Percentiles rank a stretch among this genome's conserved stretches.
Conservation (phyloP, 495 filamentous ascomycete genomes). For the Lophium mytilinum region DNA sequence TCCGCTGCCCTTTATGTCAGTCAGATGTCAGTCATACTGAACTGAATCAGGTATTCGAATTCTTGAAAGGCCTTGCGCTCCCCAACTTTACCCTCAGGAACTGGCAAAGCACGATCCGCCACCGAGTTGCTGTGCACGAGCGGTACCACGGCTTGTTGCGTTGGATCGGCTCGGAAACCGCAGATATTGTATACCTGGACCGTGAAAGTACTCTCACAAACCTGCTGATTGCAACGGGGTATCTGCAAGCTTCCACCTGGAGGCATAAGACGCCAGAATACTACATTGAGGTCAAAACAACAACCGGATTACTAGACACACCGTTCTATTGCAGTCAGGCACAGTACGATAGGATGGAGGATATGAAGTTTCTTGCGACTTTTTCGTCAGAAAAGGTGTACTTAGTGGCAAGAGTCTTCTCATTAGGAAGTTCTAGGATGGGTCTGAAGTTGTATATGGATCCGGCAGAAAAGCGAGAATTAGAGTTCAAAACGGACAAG, state of each 20-base stretch:
- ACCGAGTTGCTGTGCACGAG: slow-evolving; percentile 1
- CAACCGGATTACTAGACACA: not conserved
- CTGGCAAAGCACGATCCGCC: slow-evolving; percentile 8
- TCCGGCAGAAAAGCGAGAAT: not conserved
- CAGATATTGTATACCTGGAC: slow-evolving; percentile 8
- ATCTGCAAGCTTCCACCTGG: slow-evolving; percentile 1
- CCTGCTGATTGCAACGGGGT: slow-evolving; percentile 2
- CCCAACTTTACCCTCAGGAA: not conserved
- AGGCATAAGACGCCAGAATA: not conserved
- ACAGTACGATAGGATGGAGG: not conserved
- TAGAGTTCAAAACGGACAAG: slow-evolving; percentile 1
- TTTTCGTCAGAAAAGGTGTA: not conserved
- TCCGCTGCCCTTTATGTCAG: too few relatives aligned
- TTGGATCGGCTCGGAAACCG: slow-evolving; percentile 3
- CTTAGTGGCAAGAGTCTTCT: slow-evolving; percentile 1
- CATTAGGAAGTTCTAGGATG: not conserved
- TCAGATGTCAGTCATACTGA: not conserved
- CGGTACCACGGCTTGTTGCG: not conserved
- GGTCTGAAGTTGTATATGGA: slow-evolving; percentile 6
- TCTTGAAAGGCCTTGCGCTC: slow-evolving; percentile 1
- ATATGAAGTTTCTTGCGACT: slow-evolving; percentile 1
- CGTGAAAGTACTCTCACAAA: not conserved
- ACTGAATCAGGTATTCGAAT: slow-evolving; percentile 4
- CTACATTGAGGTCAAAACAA: slow-evolving; percentile 11
- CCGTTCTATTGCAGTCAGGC: slow-evolving; percentile 1